phyloP scores from a whole-genome alignment of 495 filamentous ascomycete species.

The Xylaria nigripes region DNA sequence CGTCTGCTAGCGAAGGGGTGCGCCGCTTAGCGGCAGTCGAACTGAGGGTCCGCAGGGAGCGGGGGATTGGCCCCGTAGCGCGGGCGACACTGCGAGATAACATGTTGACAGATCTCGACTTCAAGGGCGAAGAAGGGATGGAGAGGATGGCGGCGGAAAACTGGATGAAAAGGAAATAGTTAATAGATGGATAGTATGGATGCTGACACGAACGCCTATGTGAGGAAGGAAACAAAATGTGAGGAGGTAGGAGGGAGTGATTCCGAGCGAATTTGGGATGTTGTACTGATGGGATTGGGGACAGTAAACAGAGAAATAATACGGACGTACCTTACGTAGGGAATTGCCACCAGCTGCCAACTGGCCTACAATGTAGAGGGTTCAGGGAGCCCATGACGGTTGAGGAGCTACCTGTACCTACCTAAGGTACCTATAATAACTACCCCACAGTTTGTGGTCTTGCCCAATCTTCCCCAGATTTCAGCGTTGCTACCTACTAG shows the following conservation, averaged over 20 bases:
- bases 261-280: no score
- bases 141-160: conserved; percentile 3
- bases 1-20: conserved; percentile 76
- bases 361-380: no score
- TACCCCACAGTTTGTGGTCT: background rate
- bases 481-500: background rate
- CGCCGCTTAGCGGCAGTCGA: conserved; percentile 45
- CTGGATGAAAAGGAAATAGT: background rate
- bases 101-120: conserved; percentile 21
- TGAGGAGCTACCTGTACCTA: no score
- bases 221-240: background rate
- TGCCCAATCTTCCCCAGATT: conserved; percentile 7
- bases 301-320: no score
- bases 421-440: no score
- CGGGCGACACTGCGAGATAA: conserved; percentile 32
- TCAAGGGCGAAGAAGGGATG: conserved; percentile 2
- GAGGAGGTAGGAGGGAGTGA: background rate
- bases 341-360: no score
- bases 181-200: background rate
- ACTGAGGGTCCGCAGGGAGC: conserved; percentile 50
- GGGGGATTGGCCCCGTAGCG: conserved; percentile 39
- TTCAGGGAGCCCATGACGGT: no score
- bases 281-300: no score
- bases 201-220: background rate
- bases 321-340: no score